Evolutionary conservation across 2,329 filamentous ascomycete genomes (phyloP), one percentile per base, ranked within the genome.

Genomic region (Orbilia oligospora): DNA sequence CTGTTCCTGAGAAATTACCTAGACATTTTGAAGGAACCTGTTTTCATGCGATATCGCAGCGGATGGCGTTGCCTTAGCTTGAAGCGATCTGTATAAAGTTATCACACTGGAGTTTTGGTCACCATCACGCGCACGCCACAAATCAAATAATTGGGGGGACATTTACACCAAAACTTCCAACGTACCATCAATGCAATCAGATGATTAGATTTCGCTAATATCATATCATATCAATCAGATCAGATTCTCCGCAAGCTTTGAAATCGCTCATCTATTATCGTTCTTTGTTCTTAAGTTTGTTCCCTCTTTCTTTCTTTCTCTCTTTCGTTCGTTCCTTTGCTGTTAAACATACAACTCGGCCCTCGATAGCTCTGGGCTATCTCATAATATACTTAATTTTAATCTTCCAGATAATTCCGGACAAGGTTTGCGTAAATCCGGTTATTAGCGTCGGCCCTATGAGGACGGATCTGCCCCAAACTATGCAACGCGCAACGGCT

Each of bases 61-160:
- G 38, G 24, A 33, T 58, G 16, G 36, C 20, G 38, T 22, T 38
- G 22, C 53, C 49, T 30, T 63, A 68, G 51, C 27, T 20, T 9
- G 61, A 75, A 30, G 64, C 33, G 22, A 33, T 30, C 33, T 36
- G 49, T 77, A 77, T 77, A 77, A 77, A 77, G 71, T 77, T 76
- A 76, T 76, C 65, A 49, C 53, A 49, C 41, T 51, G 53, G 51
- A 69, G 41, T 63, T 67, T 63, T 53, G 44, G 65, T 65, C 30
- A 20, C 56, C 71, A 76, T 69, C 71, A 76, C 70, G 44, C 70
- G 61, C 61, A 67, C 64, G 63, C 71, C 61, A 66, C 51, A 51
- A 49, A 63, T 67, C 8, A 30, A 46, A 48, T 51, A n/a, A n/a
- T 27, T 20, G 36, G 36, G 33, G 56, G 16, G 2, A 20, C 27